A percentile compares a stretch with the other conserved stretches of the same genome.
Conservation (phyloP, 176 grass and related monocot species). For the Musa itinerans region DNA sequence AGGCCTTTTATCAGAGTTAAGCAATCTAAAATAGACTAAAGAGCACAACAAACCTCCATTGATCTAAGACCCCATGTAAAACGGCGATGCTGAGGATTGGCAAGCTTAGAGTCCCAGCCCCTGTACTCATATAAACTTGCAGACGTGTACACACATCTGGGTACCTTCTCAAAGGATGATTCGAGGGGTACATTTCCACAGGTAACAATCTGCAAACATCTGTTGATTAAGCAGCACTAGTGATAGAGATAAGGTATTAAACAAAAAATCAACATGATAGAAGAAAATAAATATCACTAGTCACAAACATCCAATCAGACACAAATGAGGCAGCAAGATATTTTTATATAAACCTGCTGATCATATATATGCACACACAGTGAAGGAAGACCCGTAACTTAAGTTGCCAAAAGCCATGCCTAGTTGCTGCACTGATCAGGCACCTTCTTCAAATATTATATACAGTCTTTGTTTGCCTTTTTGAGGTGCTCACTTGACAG, state of each 20-base stretch:
- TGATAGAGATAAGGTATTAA: background rate
- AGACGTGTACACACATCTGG: slow-evolving; percentile 18
- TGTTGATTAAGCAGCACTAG: background rate
- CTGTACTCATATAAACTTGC: slow-evolving; percentile 19
- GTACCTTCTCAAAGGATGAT: slow-evolving; percentile 15
- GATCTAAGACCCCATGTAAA: slow-evolving; percentile 22
- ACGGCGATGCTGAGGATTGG: slow-evolving; percentile 16
- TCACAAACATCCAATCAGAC: no score
- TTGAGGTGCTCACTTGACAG: no score
- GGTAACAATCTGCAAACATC: background rate
- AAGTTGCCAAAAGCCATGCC: no score
- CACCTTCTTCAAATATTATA: no score
- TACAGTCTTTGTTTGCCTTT: no score
- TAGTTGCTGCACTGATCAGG: no score
- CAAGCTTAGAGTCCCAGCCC: slow-evolving; percentile 11
- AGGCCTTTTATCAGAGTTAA: background rate
- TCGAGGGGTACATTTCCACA: background rate
- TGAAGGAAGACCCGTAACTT: no score
- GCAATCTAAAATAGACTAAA: background rate
- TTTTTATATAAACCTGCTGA: no score
- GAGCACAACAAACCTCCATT: slow-evolving; percentile 6
- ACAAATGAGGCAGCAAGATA: no score
- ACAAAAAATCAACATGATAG: no score
- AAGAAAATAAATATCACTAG: no score
- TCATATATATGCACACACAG: no score